A percentile compares a stretch with the other conserved stretches of the same genome.
Conservation (phyloP, 2,329 filamentous ascomycete species). For the Leptoxyphium fumago region DNA sequence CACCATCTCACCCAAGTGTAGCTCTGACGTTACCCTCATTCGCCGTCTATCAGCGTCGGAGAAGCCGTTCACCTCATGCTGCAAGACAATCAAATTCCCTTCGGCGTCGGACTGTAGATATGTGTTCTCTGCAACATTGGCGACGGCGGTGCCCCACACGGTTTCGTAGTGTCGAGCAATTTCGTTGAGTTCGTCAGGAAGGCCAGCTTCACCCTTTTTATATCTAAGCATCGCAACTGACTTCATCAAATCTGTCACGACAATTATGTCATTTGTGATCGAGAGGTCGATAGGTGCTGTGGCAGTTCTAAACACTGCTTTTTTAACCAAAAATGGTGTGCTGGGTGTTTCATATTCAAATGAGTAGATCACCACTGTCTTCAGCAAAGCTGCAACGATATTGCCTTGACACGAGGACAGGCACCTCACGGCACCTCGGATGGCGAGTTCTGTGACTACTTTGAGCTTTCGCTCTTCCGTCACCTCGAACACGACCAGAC, state of each 20-base stretch:
- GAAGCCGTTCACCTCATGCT: slow-evolving; percentile 55
- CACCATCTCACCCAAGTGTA: slow-evolving; percentile 82
- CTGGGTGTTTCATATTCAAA: slow-evolving; percentile 40
- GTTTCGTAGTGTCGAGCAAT: slow-evolving; percentile 68
- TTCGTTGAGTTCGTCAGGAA: slow-evolving; percentile 53
- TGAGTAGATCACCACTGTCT: slow-evolving; percentile 56
- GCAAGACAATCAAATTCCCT: slow-evolving; percentile 74
- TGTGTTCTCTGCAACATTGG: slow-evolving; percentile 53
- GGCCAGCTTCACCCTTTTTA: slow-evolving; percentile 35
- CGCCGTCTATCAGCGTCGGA: slow-evolving; percentile 57
- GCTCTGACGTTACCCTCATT: slow-evolving; percentile 62
- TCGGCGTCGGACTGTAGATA: slow-evolving; percentile 78
- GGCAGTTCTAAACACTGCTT: slow-evolving; percentile 64
- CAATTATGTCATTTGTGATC: slow-evolving; percentile 59
- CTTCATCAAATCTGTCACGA: slow-evolving; percentile 87
- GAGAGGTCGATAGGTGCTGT: slow-evolving; percentile 73
- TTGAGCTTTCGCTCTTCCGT: slow-evolving; percentile 60
- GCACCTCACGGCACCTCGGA: slow-evolving; percentile 70
- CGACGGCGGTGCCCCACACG: slow-evolving; percentile 67
- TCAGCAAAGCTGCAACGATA: slow-evolving; percentile 77
- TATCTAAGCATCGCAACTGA: slow-evolving; percentile 69
- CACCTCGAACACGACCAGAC: slow-evolving; percentile 74
- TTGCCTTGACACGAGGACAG: slow-evolving; percentile 59
- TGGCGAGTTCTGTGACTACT: slow-evolving; percentile 49
- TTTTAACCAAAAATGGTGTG: slow-evolving; percentile 46